Conservation (phyloP, 345 rosid genomes). For the Kandelia obovata region DNA sequence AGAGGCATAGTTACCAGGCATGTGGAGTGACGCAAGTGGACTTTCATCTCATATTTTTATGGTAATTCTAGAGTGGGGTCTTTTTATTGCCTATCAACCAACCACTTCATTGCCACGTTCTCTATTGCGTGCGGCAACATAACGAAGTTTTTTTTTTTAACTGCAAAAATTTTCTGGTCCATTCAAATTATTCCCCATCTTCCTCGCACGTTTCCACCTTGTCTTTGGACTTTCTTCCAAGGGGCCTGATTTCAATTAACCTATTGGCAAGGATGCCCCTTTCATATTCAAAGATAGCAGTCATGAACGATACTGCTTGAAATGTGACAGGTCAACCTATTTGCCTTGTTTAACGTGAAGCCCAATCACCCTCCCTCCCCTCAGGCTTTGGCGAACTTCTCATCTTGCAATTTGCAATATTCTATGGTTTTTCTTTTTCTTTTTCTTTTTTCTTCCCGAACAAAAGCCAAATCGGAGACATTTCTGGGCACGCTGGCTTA, state of each 20-base stretch:
- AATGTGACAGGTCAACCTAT: not conserved
- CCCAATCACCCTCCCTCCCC: no score
- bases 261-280: not conserved
- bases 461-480: no score
- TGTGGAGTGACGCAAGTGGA: not conserved
- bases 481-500: no score
- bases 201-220: not conserved
- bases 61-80: not conserved
- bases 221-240: not conserved
- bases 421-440: no score
- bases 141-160: no score
- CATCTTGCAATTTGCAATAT: no score
- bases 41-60: not conserved
- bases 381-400: no score
- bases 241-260: not conserved
- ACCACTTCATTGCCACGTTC: not conserved
- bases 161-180: not conserved
- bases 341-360: not conserved
- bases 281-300: not conserved
- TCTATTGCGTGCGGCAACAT: not conserved
- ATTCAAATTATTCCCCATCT: not conserved
- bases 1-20: not conserved
- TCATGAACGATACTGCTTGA: not conserved
- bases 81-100: not conserved
- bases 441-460: no score